Evolutionary conservation across 257 asterid genomes (phyloP).

Genomic region (Solanum paucissectum): DNA sequence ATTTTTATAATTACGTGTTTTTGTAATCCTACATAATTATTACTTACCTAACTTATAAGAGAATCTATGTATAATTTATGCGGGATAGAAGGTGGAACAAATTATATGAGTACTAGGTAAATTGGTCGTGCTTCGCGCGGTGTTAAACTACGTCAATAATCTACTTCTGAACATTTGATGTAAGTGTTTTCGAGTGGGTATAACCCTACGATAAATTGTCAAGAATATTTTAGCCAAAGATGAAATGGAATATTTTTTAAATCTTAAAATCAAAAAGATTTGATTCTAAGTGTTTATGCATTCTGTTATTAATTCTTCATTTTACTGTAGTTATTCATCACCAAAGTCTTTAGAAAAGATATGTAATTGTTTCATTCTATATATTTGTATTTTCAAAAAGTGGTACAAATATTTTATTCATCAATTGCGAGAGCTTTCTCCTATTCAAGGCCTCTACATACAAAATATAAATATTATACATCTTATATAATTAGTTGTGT

Average conservation of each 20-base stretch:
- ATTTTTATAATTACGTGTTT: too few species aligned
- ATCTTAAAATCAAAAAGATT: neutral
- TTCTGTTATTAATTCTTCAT: neutral
- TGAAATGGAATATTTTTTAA: neutral
- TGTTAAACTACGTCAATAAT: neutral
- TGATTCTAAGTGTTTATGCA: too few species aligned
- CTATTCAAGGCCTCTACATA: neutral
- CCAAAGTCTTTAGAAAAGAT: too few species aligned
- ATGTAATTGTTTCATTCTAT: neutral
- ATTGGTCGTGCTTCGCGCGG: neutral
- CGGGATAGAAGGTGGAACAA: neutral
- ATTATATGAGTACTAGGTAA: neutral
- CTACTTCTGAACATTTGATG: neutral
- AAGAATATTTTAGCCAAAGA: too few species aligned
- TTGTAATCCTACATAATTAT: neutral
- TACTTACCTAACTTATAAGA: neutral
- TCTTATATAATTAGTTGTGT: too few species aligned
- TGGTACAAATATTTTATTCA: neutral
- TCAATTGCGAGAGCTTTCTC: neutral
- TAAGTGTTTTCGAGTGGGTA: neutral
- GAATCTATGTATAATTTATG: neutral
- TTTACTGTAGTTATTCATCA: neutral
- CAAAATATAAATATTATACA: too few species aligned
- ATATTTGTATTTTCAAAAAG: too few species aligned
- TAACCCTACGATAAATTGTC: neutral